A percentile compares a stretch with the other conserved stretches of the same genome.
These are phyloP conservation scores for Thielaviopsis musarum DNA, from an alignment of 2,329 filamentous ascomycete species.

Conservation along the genomic window DNA sequence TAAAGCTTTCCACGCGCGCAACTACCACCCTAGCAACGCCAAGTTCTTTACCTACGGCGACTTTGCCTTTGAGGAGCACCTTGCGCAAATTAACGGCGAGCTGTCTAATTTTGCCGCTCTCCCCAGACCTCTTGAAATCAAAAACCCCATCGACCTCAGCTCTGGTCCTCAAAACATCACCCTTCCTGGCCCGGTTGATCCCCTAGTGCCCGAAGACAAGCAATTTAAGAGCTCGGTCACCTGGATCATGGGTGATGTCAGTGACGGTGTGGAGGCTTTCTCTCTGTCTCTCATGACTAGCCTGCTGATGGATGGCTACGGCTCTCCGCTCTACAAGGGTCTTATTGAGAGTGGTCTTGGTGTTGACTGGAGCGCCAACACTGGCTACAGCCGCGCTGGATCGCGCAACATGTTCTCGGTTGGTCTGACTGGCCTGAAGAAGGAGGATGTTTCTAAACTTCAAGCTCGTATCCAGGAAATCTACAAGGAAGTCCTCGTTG, in stretches of 20 bases:
- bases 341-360: slow-evolving; percentile 82
- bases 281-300: slow-evolving; percentile 68
- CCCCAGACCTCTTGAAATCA: slow-evolving; percentile 21
- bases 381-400: slow-evolving; percentile 70
- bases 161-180: slow-evolving; percentile 51
- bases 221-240: slow-evolving; percentile 90
- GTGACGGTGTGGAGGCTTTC: slow-evolving; percentile 75
- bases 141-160: slow-evolving; percentile 60
- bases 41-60: slow-evolving; percentile 94
- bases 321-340: slow-evolving; percentile 78
- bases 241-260: slow-evolving; percentile 75
- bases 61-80: slow-evolving; percentile 68
- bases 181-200: slow-evolving; percentile 68
- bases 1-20: slow-evolving; percentile 70
- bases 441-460: slow-evolving; percentile 61
- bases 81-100: slow-evolving; percentile 61
- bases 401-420: slow-evolving; percentile 74
- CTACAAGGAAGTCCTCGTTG: slow-evolving; percentile 49
- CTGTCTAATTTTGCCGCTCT: slow-evolving; percentile 60
- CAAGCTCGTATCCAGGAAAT: slow-evolving; percentile 59
- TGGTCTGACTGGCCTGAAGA: slow-evolving; percentile 75
- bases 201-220: slow-evolving; percentile 66
- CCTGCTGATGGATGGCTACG: slow-evolving; percentile 82
- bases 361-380: slow-evolving; percentile 87
- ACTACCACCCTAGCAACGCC: slow-evolving; percentile 95